Base-by-base conservation (phyloP, 805 yeast species). In the Yarrowia alimentaria region DNA sequence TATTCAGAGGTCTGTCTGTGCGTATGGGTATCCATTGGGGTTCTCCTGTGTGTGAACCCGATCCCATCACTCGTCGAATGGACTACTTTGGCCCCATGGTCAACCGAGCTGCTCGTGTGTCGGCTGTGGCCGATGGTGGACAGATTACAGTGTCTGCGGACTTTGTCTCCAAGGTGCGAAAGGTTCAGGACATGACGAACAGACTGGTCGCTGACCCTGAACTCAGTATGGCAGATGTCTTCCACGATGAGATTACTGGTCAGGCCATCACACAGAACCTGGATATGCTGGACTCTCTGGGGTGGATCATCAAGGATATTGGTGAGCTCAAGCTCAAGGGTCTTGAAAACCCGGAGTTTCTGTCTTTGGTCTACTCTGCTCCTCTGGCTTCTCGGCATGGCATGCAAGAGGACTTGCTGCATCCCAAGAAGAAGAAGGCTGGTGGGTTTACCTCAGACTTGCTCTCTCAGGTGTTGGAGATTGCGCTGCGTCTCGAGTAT, bases 1-100 rank as follows among this genome's bases (percentile, higher is more conserved):
- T 93, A 8, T 93, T 83, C 68, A 73, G 93, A 53, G 99, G 99
- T 2, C 69, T 93, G 34, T 85, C 95, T 0, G 99, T 93, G 8
- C 78, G 99, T 62, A 93, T 93, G 98, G 99, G 99, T 55, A 78
- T 88, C 32, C 98, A 93, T 66, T 93, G 98, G 95, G 99, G 99
- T 56, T 75, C 84, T 1, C 98, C 99, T 0, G 97, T 91, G 32
- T 87, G 95, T 61, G 99, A 93, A 65, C 78, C 84, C 6, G 99
- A 93, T 70, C 83, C 91, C 54, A 90, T 90, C 50, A 93, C 99
- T 0, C 80, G 89, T 58, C 80, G 99, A 71, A 93, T 93, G 99
- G 99, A 93, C 68, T 93, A 93, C 67, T 85, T 93, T 60, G 99
- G 99, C 0, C 99, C 99, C 0, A 90, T 93, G 89, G 99, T 93